Evolutionary conservation across 805 yeast species (phyloP).

Genomic region (Teunomyces lycoperdinae): DNA sequence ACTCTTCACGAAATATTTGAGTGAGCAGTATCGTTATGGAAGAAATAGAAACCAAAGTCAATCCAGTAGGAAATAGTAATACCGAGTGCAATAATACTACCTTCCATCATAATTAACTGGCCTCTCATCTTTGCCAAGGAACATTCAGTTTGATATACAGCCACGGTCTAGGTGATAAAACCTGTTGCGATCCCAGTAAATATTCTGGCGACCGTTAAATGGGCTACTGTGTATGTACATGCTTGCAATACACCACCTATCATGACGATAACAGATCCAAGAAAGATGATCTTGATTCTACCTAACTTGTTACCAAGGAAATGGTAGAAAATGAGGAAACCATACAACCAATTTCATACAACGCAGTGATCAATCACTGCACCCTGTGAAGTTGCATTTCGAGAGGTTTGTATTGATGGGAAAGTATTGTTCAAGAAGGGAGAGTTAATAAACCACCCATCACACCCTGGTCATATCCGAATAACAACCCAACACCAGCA

Average conservation of each 20-base stretch:
- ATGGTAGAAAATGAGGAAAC: constrained; percentile 18
- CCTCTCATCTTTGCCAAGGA: constrained; percentile 35
- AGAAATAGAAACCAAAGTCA: constrained; percentile 32
- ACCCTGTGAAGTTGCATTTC: constrained; percentile 19
- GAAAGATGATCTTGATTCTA: constrained; percentile 18
- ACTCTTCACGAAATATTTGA: constrained; percentile 33
- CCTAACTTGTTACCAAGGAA: constrained; percentile 20
- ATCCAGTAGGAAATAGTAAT: constrained; percentile 35
- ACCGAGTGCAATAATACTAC: constrained; percentile 23
- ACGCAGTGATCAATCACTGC: constrained; percentile 19
- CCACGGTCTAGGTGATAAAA: constrained; percentile 33
- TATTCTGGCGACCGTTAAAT: constrained; percentile 32
- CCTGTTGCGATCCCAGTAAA: constrained; percentile 35
- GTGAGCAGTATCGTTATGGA: neutral
- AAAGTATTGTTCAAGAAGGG: constrained; percentile 15
- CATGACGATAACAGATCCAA: constrained; percentile 18
- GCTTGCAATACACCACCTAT: constrained; percentile 24
- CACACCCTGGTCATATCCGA: constrained; percentile 45
- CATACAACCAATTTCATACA: constrained; percentile 23
- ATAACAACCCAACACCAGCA: constrained; percentile 23
- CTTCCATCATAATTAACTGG: constrained; percentile 27
- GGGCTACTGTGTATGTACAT: constrained; percentile 17
- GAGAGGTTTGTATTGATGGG: constrained; percentile 13
- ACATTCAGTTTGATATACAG: constrained; percentile 36
- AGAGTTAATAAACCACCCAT: constrained; percentile 29